Evolutionary conservation across 345 rosid genomes (phyloP).

Genomic region (Theobroma cacao): DNA sequence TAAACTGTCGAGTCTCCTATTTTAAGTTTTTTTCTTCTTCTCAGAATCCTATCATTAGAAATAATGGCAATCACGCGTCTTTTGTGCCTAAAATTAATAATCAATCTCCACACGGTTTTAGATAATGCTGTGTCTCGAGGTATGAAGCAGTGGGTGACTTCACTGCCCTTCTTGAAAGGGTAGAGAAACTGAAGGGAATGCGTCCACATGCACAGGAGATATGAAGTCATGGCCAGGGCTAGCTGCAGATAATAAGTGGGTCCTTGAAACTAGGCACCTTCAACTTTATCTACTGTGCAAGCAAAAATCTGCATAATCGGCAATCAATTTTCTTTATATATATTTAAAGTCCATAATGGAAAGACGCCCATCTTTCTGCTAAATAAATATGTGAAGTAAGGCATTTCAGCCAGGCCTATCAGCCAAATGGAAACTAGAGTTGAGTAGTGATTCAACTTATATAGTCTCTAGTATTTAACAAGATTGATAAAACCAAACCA

Average conservation of each 20-base stretch:
- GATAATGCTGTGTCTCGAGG: conserved; percentile 4
- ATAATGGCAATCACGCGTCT: conserved; percentile 28
- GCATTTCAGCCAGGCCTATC: background rate
- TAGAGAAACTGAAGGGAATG: background rate
- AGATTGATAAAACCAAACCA: background rate
- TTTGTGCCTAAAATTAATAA: conserved; percentile 24
- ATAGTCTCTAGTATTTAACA: background rate
- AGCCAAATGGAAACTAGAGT: background rate
- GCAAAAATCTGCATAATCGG: no score
- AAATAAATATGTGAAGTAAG: no score
- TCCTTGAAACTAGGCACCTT: conserved; percentile 1
- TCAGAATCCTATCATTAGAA: background rate
- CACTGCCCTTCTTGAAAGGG: background rate
- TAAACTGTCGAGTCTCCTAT: background rate
- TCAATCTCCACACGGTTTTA: conserved; percentile 15
- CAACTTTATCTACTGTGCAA: no score
- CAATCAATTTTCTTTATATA: background rate
- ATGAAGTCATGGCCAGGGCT: conserved; percentile 7
- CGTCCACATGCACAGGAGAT: background rate
- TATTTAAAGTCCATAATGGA: background rate
- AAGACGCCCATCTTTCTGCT: background rate
- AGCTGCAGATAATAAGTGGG: conserved; percentile 15
- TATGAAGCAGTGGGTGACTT: conserved; percentile 5
- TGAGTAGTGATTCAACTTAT: background rate
- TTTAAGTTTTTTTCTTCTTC: background rate